Percentiles rank a stretch among this genome's conserved stretches.
phyloP scores from a whole-genome alignment of 2,329 filamentous ascomycete species.

The Cladophialophora yegresii region DNA sequence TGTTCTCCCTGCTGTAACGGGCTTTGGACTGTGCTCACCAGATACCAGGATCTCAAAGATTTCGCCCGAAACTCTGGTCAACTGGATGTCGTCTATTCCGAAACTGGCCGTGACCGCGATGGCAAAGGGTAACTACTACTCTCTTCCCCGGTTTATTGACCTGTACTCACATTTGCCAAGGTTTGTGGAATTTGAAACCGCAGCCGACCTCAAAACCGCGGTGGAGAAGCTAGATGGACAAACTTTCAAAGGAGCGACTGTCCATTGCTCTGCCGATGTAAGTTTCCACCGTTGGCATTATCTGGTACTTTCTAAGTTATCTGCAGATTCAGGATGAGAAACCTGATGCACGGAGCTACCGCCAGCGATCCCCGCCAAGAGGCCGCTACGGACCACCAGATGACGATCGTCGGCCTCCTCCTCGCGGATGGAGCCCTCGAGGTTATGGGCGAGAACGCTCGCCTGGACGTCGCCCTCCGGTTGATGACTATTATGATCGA shows the following conservation, averaged over 20 bases:
- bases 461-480: conserved; percentile 59
- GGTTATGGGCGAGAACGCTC: conserved; percentile 81
- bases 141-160: conserved; percentile 14
- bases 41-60: conserved; percentile 93
- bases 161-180: conserved; percentile 51
- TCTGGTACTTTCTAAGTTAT: conserved; percentile 31
- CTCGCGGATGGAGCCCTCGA: conserved; percentile 80
- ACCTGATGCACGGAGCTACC: conserved; percentile 62
- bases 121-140: conserved; percentile 74
- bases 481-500: conserved; percentile 85
- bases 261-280: conserved; percentile 87
- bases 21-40: conserved; percentile 21
- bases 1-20: not conserved
- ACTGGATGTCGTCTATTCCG: conserved; percentile 96
- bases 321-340: conserved; percentile 76
- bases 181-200: conserved; percentile 97
- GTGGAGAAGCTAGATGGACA: conserved; percentile 92
- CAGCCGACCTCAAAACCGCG: conserved; percentile 81
- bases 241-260: conserved; percentile 87
- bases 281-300: conserved; percentile 41
- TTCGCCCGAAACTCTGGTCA: conserved; percentile 90
- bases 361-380: conserved; percentile 75
- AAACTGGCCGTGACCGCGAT: conserved; percentile 88
- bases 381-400: conserved; percentile 66
- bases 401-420: conserved; percentile 78